Conservation (phyloP, 2,329 filamentous ascomycete species). For the Volutella citrinella region DNA sequence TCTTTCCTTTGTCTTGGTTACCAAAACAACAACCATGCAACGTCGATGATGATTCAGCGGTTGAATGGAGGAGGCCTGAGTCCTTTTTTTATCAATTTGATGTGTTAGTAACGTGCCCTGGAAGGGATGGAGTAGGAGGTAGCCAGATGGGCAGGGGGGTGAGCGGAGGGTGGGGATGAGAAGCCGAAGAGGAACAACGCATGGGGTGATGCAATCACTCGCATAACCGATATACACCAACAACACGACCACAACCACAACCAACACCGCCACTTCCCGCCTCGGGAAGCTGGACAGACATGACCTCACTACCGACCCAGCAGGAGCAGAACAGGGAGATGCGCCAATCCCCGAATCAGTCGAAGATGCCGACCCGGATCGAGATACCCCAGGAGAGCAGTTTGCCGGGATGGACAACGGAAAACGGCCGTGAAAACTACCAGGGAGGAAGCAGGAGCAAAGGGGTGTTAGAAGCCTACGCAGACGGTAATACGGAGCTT, state of each 20-base stretch:
- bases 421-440: no score
- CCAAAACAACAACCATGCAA: constrained; percentile 27
- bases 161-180: constrained; percentile 7
- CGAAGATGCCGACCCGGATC: constrained; percentile 21
- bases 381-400: constrained; percentile 25
- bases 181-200: constrained; percentile 21
- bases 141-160: no score
- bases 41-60: constrained; percentile 30
- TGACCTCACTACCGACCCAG: constrained; percentile 11
- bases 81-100: constrained; percentile 22
- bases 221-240: constrained; percentile 16
- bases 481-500: no score
- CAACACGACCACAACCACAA: constrained; percentile 15
- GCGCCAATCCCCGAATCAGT: constrained; percentile 16
- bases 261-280: no score
- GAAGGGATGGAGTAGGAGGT: constrained; percentile 18
- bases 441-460: no score
- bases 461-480: no score
- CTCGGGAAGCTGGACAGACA: constrained; percentile 11
- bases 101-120: constrained; percentile 23
- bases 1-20: no score
- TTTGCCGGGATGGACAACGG: constrained; percentile 21
- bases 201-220: no score
- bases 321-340: constrained; percentile 13
- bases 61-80: constrained; percentile 24